These are phyloP conservation scores for Echium plantagineum DNA, from an alignment of 257 asterid genomes.

Conservation along the genomic window DNA sequence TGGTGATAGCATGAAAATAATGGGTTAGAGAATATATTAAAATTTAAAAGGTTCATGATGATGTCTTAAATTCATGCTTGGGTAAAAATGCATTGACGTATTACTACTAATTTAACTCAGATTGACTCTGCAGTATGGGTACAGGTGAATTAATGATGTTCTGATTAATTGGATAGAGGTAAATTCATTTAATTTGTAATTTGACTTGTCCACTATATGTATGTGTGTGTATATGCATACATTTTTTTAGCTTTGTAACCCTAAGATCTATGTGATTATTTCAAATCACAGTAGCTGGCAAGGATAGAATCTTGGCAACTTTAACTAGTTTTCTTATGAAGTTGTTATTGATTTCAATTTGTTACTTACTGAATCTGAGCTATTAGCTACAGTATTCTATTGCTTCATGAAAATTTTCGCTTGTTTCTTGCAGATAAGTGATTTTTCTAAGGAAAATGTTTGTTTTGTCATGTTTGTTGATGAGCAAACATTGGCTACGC, in stretches of 20 bases:
- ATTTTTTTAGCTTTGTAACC: neutral
- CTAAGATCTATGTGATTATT: neutral
- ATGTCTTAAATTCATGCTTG: neutral
- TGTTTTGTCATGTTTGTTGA: slow-evolving; percentile 92
- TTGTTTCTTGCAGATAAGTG: slow-evolving; percentile 55
- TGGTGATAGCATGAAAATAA: too few species aligned
- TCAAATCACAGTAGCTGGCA: neutral
- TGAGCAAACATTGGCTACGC: slow-evolving; percentile 57
- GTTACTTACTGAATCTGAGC: neutral
- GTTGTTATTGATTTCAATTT: neutral
- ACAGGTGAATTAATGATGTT: neutral
- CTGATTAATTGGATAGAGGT: neutral
- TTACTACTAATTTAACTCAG: neutral
- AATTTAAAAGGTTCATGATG: neutral
- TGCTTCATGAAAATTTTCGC: neutral
- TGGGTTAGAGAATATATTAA: too few species aligned
- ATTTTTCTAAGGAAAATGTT: slow-evolving; percentile 66
- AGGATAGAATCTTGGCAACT: neutral
- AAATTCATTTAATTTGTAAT: too few species aligned
- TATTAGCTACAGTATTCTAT: slow-evolving; percentile 5
- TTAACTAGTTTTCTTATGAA: neutral
- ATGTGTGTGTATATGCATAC: neutral
- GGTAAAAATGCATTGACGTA: neutral
- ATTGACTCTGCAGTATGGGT: neutral
- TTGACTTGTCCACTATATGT: too few species aligned